Evolutionary conservation across 1,284 basidiomycete species (phyloP), one percentile per base, ranked within the genome.

Genomic region (Fistulina hepatica): DNA sequence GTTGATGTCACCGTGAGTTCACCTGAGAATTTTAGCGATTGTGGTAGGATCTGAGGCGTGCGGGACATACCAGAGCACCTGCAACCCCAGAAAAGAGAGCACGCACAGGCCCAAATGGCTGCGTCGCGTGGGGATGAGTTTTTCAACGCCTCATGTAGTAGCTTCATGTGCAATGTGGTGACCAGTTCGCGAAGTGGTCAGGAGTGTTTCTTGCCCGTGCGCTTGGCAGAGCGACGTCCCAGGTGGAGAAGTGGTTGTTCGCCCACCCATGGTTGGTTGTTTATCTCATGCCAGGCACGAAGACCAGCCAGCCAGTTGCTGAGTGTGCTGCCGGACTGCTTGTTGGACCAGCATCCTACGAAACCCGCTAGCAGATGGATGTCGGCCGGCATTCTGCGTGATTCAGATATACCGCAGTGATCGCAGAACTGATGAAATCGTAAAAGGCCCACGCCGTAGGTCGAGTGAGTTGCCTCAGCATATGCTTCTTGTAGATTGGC

Each of bases 361-460:
- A 63, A 63, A 0, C 47, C 46, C 0, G 48, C 41, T 0, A 65
- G 41, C 0, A 64, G 42, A 0, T 37, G 30, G 3, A 46, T 37
- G 0, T 49, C 44, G 0, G 60, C 60, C 0, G 61, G 63, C 58
- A 64, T 61, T 3, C 57, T 48, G 0, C 5, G 8, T 0, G 39
- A 31, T 33, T 64, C 58, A 1, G 44, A 25, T 3, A 64, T 50
- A 0, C 30, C 16, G n/a, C 38, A 25, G 1, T 39, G 21, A 47
- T 64, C 54, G 35, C 60, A 63, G 38, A 57, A 62, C 34, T 62
- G 53, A 2, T 48, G 45, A 39, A 60, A 64, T 0, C 52, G 47
- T 0, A 60, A 49, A 1, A 60, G 44, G 3, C 60, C 60, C 0
- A 60, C 54, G 2, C 48, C 60, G 26, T 63, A 63, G 1, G 50